A percentile compares a stretch with the other conserved stretches of the same genome.
phyloP scores from a whole-genome alignment of 1,284 basidiomycete species.

The Irpex rosettiformis region DNA sequence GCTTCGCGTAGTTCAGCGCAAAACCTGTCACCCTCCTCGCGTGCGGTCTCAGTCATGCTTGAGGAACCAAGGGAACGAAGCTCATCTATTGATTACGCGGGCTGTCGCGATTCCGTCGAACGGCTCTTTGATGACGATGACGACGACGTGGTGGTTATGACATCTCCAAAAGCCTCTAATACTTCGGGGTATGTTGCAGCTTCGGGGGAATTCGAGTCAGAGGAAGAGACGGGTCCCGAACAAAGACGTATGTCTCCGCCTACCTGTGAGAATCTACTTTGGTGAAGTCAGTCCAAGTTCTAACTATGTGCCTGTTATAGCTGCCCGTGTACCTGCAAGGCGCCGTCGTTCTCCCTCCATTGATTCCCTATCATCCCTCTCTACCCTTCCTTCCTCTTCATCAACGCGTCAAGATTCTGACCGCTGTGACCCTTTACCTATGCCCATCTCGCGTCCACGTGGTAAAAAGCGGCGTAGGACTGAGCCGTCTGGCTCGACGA shows the following conservation, averaged over 20 bases:
- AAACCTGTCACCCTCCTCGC: not conserved
- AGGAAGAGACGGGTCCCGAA: not conserved
- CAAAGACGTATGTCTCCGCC: not conserved
- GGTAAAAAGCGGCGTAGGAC: not conserved
- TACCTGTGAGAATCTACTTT: not conserved
- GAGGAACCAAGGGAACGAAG: not conserved
- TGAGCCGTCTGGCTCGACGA: not conserved
- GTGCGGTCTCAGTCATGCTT: not conserved
- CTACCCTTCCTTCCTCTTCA: not conserved
- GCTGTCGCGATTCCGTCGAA: not conserved
- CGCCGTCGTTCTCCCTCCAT: not conserved
- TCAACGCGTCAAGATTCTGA: not conserved
- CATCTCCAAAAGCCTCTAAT: not conserved
- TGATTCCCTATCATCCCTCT: constrained; percentile 1
- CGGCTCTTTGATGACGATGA: not conserved
- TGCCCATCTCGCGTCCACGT: not conserved
- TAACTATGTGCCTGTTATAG: not conserved
- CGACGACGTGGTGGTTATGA: not conserved
- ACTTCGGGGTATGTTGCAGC: not conserved
- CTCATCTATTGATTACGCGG: not conserved
- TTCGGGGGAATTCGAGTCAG: not conserved
- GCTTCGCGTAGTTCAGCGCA: not conserved
- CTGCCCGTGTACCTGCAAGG: not conserved
- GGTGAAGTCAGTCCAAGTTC: too few relatives aligned
- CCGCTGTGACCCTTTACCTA: not conserved